Evolutionary conservation across 2,329 filamentous ascomycete genomes (phyloP).

Genomic region (Exophiala phaeomuriformis): DNA sequence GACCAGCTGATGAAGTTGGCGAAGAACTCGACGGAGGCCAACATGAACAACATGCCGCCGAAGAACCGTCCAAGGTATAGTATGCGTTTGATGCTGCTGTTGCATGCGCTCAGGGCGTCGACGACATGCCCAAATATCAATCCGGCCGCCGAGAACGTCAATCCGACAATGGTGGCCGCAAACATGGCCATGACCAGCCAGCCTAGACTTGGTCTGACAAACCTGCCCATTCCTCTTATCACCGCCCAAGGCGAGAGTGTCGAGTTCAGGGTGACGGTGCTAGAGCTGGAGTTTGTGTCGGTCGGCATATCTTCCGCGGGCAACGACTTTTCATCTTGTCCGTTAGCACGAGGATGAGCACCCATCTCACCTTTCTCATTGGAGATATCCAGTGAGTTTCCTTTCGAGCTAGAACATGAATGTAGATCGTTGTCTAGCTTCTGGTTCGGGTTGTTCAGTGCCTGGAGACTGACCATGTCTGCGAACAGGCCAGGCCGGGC

Average conservation of each 20-base stretch:
- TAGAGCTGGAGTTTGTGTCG: slow-evolving; percentile 24
- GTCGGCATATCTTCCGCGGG: slow-evolving; percentile 5
- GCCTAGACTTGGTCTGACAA: slow-evolving; percentile 40
- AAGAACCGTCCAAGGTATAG: slow-evolving; percentile 47
- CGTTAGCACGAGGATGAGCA: not conserved
- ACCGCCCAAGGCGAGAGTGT: slow-evolving; percentile 30
- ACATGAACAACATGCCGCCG: slow-evolving; percentile 53
- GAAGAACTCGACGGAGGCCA: slow-evolving; percentile 53
- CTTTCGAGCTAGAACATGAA: not conserved
- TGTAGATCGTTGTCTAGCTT: slow-evolving; percentile 3
- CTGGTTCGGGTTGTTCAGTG: slow-evolving; percentile 17
- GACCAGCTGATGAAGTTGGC: slow-evolving; percentile 55
- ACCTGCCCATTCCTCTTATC: slow-evolving; percentile 30
- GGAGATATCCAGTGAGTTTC: slow-evolving; percentile 6
- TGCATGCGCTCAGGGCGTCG: slow-evolving; percentile 50
- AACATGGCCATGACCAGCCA: slow-evolving; percentile 45
- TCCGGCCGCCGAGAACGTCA: slow-evolving; percentile 51
- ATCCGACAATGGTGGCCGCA: slow-evolving; percentile 48
- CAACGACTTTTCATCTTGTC: not conserved
- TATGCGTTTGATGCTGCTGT: slow-evolving; percentile 41
- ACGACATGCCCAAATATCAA: slow-evolving; percentile 56
- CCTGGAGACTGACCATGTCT: slow-evolving; percentile 45
- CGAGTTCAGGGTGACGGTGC: slow-evolving; percentile 19
- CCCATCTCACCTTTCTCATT: slow-evolving; percentile 15
- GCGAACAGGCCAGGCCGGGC: slow-evolving; percentile 39